These are phyloP conservation scores for Ceratocystis eucalypticola DNA, from an alignment of 2,329 filamentous ascomycete genomes.

Conservation along the genomic window DNA sequence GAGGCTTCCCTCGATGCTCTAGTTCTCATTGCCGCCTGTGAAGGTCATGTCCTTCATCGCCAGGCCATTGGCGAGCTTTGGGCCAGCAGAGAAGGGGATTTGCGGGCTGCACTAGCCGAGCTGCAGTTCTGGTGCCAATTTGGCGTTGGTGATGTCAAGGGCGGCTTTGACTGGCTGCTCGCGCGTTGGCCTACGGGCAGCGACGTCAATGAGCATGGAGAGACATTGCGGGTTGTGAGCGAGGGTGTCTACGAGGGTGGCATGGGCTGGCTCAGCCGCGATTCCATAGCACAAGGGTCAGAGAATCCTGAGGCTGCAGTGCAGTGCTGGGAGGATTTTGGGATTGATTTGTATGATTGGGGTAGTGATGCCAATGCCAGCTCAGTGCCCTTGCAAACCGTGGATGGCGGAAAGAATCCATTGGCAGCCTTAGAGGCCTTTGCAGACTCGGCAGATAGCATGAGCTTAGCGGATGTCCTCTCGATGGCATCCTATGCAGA, in stretches of 20 bases:
- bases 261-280: conserved; percentile 64
- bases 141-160: conserved; percentile 75
- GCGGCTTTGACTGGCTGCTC: conserved; percentile 82
- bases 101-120: conserved; percentile 70
- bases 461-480: conserved; percentile 54
- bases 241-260: conserved; percentile 60
- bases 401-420: conserved; percentile 22
- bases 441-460: conserved; percentile 40
- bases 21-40: conserved; percentile 68
- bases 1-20: conserved; percentile 67
- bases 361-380: conserved; percentile 21
- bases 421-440: conserved; percentile 34
- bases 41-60: conserved; percentile 68
- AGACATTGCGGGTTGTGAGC: conserved; percentile 65
- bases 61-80: conserved; percentile 58
- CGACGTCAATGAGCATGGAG: conserved; percentile 53
- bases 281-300: conserved; percentile 32
- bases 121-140: conserved; percentile 97
- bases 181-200: conserved; percentile 59
- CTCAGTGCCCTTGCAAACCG: background rate
- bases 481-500: conserved; percentile 36
- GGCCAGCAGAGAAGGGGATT: conserved; percentile 51
- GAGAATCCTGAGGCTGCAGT: conserved; percentile 39
- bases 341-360: conserved; percentile 48
- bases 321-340: conserved; percentile 56